Conservation (phyloP, 306 rosid genomes). For the Cucurbita argyrosperma region DNA sequence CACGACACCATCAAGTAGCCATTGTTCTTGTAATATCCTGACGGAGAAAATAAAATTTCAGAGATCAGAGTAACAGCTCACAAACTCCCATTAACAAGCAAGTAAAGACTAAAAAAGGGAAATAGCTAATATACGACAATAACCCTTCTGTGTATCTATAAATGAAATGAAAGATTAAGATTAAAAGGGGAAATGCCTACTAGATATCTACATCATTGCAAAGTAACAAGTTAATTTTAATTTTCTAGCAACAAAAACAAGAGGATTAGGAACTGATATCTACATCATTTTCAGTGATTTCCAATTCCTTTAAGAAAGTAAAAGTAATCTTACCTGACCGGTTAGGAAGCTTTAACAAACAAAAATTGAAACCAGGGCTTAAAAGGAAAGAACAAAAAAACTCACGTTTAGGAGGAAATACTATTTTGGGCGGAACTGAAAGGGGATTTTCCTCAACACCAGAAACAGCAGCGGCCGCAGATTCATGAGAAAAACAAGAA, state of each 20-base stretch:
- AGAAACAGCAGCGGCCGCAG: constrained; percentile 6
- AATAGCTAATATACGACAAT: background rate
- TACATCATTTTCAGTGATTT: background rate
- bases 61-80: background rate
- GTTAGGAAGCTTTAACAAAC: background rate
- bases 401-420: constrained; percentile 12
- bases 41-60: background rate
- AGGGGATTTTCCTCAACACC: constrained; percentile 18
- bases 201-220: no score
- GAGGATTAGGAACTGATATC: background rate
- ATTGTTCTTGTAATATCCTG: constrained; percentile 44
- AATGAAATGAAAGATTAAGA: background rate
- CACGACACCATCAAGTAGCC: constrained; percentile 64
- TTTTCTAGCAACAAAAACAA: background rate
- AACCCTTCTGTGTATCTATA: background rate
- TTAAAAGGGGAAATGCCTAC: background rate
- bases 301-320: background rate
- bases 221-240: background rate
- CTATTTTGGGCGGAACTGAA: background rate
- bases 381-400: background rate
- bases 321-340: background rate
- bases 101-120: background rate
- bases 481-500: constrained; percentile 8
- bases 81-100: background rate
- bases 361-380: background rate